Percentiles rank a stretch among this genome's conserved stretches.
Conservation (phyloP, 192 early-diverging fungal genomes). For the Backusella circina region DNA sequence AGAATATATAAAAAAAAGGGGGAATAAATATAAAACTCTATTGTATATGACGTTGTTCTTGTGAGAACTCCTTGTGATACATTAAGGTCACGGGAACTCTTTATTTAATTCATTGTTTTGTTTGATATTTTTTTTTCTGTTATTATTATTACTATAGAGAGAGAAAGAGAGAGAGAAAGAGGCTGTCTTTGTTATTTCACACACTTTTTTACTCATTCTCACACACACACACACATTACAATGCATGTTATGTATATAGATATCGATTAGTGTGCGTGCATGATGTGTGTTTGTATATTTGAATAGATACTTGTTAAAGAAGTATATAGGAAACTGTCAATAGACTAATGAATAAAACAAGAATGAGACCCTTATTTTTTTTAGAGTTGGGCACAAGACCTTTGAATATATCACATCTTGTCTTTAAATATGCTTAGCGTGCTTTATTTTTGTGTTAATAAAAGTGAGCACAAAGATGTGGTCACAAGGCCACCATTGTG, state of each 20-base stretch:
- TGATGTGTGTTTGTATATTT: neutral
- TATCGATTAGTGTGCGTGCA: neutral
- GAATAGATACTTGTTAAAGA: neutral
- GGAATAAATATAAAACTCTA: slow-evolving; percentile 7
- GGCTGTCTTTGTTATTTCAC: neutral
- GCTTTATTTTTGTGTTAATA: neutral
- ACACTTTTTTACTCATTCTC: neutral
- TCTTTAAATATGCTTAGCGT: neutral
- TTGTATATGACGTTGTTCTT: neutral
- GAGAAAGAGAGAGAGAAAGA: neutral
- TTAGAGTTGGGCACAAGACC: neutral
- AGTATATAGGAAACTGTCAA: neutral
- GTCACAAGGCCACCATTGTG: neutral
- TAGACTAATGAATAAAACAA: neutral
- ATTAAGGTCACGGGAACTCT: slow-evolving; percentile 1
- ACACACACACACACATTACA: neutral
- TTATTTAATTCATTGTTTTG: slow-evolving; percentile 1
- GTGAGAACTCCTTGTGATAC: slow-evolving; percentile 10
- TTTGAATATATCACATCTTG: neutral
- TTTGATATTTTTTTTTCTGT: neutral
- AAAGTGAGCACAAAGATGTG: neutral
- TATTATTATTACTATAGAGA: neutral
- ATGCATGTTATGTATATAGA: neutral
- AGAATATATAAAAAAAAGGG: neutral
- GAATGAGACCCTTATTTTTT: neutral